phyloP scores from a whole-genome alignment of 163 green algal species.

The Coccomyxa subellipsoidea region DNA sequence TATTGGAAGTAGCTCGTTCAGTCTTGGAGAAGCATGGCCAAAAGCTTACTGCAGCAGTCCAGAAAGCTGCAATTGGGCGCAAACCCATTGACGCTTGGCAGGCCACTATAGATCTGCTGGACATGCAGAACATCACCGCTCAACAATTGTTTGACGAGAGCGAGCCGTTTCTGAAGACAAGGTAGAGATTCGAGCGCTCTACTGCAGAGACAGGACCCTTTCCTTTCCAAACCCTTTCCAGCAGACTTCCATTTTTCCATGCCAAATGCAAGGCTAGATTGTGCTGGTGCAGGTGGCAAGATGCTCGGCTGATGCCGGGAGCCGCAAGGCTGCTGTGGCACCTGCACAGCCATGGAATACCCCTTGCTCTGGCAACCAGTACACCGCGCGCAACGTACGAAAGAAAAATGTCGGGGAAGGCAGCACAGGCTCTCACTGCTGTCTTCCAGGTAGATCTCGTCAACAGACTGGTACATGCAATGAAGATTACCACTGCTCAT shows the following conservation, averaged over 20 bases:
- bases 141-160: conserved; percentile 65
- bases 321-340: conserved; percentile 75
- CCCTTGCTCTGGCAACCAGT: conserved; percentile 75
- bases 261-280: neutral
- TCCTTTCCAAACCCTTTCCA: no score
- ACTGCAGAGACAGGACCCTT: neutral
- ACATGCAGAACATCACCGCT: conserved; percentile 27
- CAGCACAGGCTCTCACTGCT: neutral
- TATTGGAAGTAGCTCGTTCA: conserved; percentile 42
- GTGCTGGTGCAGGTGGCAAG: conserved; percentile 54
- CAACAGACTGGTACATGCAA: neutral
- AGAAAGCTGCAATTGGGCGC: conserved; percentile 44
- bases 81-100: conserved; percentile 68
- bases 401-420: conserved; percentile 62
- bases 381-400: conserved; percentile 63
- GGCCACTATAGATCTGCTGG: conserved; percentile 43
- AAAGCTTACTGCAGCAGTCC: conserved; percentile 36
- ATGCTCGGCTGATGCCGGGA: conserved; percentile 73
- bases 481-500: neutral
- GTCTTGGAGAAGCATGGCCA: conserved; percentile 47
- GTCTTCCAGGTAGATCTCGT: conserved; percentile 35
- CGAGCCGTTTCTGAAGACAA: conserved; percentile 53
- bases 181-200: conserved; percentile 22
- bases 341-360: conserved; percentile 49
- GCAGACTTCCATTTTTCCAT: no score